A percentile compares a stretch with the other conserved stretches of the same genome.
phyloP scores from a whole-genome alignment of 257 asterid species.

The Solanum pinnatisectum region DNA sequence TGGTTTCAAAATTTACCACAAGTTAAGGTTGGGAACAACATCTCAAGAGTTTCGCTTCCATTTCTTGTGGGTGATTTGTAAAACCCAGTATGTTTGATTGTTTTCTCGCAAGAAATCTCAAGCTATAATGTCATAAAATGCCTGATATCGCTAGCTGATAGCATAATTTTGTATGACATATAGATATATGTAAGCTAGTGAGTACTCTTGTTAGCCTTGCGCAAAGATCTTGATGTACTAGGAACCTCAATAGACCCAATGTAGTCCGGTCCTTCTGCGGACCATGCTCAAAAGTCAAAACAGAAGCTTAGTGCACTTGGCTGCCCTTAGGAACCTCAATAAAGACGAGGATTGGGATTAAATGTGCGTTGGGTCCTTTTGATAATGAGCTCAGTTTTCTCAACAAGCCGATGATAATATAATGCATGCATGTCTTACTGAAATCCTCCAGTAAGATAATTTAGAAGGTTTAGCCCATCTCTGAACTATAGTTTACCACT shows the following conservation, averaged over 20 bases:
- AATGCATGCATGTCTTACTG: background rate
- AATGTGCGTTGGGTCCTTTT: background rate
- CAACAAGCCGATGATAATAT: background rate
- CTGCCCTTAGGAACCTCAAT: background rate
- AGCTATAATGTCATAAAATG: background rate
- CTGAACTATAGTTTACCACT: background rate
- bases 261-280: background rate
- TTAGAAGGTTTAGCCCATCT: background rate
- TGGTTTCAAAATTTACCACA: background rate
- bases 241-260: background rate
- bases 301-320: background rate
- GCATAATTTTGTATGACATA: background rate
- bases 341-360: background rate
- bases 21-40: background rate
- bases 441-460: background rate
- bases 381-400: background rate
- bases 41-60: background rate
- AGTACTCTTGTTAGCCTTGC: background rate
- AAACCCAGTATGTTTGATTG: background rate
- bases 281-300: background rate
- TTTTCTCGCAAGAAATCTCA: background rate
- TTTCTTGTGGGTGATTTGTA: background rate
- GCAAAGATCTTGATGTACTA: background rate
- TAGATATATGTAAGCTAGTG: background rate
- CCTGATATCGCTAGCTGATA: background rate